Base-by-base conservation (phyloP, 176 grass and related monocot genomes). In the Bonia amplexicaulis region DNA sequence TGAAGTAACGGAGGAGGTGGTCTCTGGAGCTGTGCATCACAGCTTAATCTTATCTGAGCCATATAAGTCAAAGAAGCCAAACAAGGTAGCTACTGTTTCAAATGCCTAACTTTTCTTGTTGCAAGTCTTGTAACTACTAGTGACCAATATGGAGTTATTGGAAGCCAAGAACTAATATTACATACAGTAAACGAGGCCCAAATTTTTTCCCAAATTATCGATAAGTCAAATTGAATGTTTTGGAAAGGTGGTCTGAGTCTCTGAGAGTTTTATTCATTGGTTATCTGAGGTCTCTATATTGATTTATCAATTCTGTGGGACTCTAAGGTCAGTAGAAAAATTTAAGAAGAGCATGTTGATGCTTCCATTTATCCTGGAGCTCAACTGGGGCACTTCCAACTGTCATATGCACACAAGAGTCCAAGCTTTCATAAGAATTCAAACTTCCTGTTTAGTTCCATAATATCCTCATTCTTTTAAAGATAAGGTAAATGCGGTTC, bases 1-100 rank as follows among this genome's bases (percentile, higher is more conserved):
- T 86, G 96, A 99, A 86, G 90, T 99, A 82, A 99, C 96, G 9
- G 91, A 99, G 12, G 96, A 99, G 84, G 91, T 99, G 26, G 96
- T 97, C 73, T 94, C 90, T 85, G 91, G 90, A 87, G 94, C 89
- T 90, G 87, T 97, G 79, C 95, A 91, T 77, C 92, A 97, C 70
- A 93, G 92, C 54, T 89, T 94, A 80, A 76, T 81, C 51, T 92
- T 95, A 82, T 94, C 93, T 48, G 96, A 96, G 19, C 58, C 91
- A 62, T 92, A 96, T 77, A 94, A 84, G 66, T 67, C 75, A 76
- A 99, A 96, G 91, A 86, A 80, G 41, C 78, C 53, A 61, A 91
- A 14, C 63, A 90, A 91, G 89, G 85, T 91, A 84, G 33, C 9
- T 27, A 74, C 69, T 76, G 6, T 75, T 89, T 60, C 40, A 82